These are phyloP conservation scores for Colletotrichum falcatum DNA, from an alignment of 2,329 filamentous ascomycete genomes.

Conservation along the genomic window DNA sequence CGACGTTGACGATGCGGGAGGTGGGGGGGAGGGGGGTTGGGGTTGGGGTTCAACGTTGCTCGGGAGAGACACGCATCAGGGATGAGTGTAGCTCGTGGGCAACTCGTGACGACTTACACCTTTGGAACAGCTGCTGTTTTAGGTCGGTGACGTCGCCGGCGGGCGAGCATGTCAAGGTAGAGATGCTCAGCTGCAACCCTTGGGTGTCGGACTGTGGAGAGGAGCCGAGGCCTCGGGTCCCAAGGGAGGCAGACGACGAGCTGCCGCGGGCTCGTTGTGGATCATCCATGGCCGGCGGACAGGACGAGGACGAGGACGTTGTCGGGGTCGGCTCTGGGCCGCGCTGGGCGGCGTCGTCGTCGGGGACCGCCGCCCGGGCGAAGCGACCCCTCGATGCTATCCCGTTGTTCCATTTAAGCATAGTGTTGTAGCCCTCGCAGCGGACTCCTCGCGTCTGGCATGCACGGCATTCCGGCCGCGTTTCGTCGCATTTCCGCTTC, in stretches of 20 bases:
- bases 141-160: conserved; percentile 14
- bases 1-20: not conserved
- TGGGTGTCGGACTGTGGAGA: not conserved
- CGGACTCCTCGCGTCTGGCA: conserved; percentile 34
- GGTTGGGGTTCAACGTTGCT: too few relatives aligned
- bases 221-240: not conserved
- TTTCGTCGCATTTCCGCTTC: conserved; percentile 43
- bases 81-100: not conserved
- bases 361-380: conserved; percentile 35
- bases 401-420: conserved; percentile 41
- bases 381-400: conserved; percentile 37
- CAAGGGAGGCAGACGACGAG: conserved; percentile 5
- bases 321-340: conserved; percentile 2
- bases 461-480: conserved; percentile 38
- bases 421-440: conserved; percentile 40
- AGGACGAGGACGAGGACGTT: not conserved
- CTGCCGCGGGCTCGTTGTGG: not conserved
- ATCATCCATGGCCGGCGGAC: not conserved
- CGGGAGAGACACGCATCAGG: not conserved
- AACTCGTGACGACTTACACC: conserved; percentile 12
- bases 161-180: conserved; percentile 10
- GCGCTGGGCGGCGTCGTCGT: not conserved
- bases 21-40: too few relatives aligned
- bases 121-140: conserved; percentile 29
- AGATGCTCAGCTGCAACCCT: not conserved